phyloP scores from a whole-genome alignment of 2,329 filamentous ascomycete genomes.

The Colletotrichum somersetense region DNA sequence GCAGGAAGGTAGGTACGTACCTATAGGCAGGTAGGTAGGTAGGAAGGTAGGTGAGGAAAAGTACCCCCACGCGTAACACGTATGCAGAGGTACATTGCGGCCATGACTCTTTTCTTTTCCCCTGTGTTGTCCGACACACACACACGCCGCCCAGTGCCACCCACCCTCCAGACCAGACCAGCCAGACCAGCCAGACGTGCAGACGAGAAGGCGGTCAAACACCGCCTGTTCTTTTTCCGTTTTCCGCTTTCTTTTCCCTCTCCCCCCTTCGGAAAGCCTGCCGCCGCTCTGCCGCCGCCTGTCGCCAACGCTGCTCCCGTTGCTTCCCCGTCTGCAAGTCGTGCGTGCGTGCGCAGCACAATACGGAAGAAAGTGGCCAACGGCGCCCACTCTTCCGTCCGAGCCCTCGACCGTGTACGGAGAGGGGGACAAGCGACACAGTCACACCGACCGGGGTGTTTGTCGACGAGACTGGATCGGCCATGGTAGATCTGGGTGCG shows the following conservation, averaged over 20 bases:
- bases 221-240: constrained; percentile 40
- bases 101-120: constrained; percentile 14
- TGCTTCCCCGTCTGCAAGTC: constrained; percentile 38
- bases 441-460: constrained; percentile 6
- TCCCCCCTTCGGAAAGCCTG: neutral
- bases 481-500: neutral
- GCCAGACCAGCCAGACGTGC: constrained; percentile 2
- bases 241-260: constrained; percentile 24
- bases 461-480: neutral
- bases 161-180: neutral
- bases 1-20: neutral
- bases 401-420: neutral
- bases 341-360: neutral
- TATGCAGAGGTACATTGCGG: neutral
- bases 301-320: constrained; percentile 16
- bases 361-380: neutral
- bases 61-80: neutral
- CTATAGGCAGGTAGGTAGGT: too few relatives aligned
- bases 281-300: neutral
- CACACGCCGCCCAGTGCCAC: neutral
- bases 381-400: neutral
- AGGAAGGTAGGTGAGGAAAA: neutral
- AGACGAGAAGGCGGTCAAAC: constrained; percentile 40
- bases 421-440: constrained; percentile 7
- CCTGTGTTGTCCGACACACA: constrained; percentile 27